phyloP scores from a whole-genome alignment of 306 rosid species.

The Cicer pinnatifidum region DNA sequence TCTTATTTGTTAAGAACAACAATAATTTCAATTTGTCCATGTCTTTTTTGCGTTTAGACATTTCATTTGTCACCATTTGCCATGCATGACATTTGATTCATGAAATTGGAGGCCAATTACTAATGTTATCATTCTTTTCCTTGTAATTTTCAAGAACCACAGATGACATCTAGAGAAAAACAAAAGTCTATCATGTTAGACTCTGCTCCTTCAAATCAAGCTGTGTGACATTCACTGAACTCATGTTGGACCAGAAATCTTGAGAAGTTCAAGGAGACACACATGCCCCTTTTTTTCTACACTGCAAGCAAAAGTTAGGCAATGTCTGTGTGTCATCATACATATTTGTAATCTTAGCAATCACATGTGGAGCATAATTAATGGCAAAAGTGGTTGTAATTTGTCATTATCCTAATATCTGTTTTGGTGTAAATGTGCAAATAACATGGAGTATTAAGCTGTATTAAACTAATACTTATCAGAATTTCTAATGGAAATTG shows the following conservation, averaged over 20 bases:
- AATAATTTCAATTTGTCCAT: neutral
- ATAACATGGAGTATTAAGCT: neutral
- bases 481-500: constrained; percentile 9
- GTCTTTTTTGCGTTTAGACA: constrained; percentile 8
- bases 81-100: constrained; percentile 8
- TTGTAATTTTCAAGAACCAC: constrained; percentile 58
- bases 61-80: constrained; percentile 30
- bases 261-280: constrained; percentile 39
- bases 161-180: constrained; percentile 53
- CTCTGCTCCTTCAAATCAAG: constrained; percentile 47
- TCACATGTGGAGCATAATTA: constrained; percentile 19
- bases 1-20: neutral
- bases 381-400: constrained; percentile 38
- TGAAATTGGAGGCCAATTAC: constrained; percentile 24
- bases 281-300: neutral
- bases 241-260: constrained; percentile 21
- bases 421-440: constrained; percentile 37
- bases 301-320: constrained; percentile 28
- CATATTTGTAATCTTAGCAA: constrained; percentile 37
- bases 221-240: constrained; percentile 41
- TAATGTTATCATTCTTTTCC: constrained; percentile 35
- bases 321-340: constrained; percentile 26
- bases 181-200: constrained; percentile 46
- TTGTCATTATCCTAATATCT: constrained; percentile 36
- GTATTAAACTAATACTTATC: constrained; percentile 8